Percentiles rank a stretch among this genome's conserved stretches.
phyloP scores from a whole-genome alignment of 176 grass and related monocot genomes.

The Zizania latifolia region DNA sequence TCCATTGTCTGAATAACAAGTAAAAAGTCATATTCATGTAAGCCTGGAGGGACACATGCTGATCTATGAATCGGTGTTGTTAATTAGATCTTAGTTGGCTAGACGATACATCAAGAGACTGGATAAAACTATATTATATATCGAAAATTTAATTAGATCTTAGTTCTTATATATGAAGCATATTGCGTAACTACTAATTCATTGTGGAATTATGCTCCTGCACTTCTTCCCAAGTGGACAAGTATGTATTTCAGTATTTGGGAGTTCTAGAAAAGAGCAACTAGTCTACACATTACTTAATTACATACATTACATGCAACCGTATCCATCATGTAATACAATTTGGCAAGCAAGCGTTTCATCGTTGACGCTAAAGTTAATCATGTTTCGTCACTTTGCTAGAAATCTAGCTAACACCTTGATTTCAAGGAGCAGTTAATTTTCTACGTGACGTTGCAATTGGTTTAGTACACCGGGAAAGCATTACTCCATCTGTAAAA shows the following conservation, averaged over 20 bases:
- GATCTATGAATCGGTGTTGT: neutral
- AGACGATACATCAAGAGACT: neutral
- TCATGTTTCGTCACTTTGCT: neutral
- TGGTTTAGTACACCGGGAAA: neutral
- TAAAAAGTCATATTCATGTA: neutral
- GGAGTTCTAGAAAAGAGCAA: neutral
- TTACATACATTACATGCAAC: neutral
- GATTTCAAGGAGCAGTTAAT: neutral
- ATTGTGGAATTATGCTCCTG: neutral
- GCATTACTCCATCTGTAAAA: too few species aligned
- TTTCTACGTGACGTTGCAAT: neutral
- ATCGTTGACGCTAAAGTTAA: neutral
- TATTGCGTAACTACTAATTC: neutral
- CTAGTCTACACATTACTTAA: neutral
- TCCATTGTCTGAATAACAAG: neutral
- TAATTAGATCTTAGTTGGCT: neutral
- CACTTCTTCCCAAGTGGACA: constrained; percentile 2
- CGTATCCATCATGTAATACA: neutral
- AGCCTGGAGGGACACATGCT: neutral
- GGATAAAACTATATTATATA: too few species aligned
- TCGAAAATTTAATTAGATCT: too few species aligned
- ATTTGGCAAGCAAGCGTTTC: neutral
- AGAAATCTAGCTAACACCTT: neutral
- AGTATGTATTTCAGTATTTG: neutral
- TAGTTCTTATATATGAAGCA: too few species aligned